phyloP scores from a whole-genome alignment of 2,329 filamentous ascomycete species.

The Hortaea sp. region DNA sequence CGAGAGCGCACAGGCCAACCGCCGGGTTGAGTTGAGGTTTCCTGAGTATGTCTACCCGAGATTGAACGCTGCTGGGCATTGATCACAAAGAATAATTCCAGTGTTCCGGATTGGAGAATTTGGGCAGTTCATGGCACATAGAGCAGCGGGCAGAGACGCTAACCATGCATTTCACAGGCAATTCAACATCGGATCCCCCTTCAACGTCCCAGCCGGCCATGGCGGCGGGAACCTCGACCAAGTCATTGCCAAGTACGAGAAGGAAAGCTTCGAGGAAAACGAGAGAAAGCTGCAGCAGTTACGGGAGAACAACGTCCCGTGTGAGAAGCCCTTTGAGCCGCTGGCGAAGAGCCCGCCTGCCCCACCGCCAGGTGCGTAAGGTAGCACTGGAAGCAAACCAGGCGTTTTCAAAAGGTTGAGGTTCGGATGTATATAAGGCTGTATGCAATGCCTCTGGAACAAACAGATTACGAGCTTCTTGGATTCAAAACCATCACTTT shows the following conservation, averaged over 20 bases:
- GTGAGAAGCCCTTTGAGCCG: conserved; percentile 19
- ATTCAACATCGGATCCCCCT: conserved; percentile 53
- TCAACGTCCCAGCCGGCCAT: conserved; percentile 54
- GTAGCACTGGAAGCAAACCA: background rate
- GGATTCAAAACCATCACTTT: too few relatives aligned
- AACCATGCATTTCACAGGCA: conserved; percentile 36
- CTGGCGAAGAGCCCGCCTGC: conserved; percentile 18
- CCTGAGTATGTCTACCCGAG: conserved; percentile 48
- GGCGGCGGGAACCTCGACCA: conserved; percentile 46
- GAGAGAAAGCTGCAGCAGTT: conserved; percentile 42
- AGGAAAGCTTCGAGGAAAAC: conserved; percentile 46
- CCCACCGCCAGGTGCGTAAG: conserved; percentile 3
- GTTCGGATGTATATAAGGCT: background rate
- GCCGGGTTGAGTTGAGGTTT: conserved; percentile 46
- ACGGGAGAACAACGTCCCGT: conserved; percentile 26
- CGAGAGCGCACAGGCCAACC: conserved; percentile 33
- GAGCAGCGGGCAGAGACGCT: background rate
- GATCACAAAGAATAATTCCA: too few relatives aligned
- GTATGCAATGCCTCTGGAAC: background rate
- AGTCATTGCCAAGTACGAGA: conserved; percentile 54
- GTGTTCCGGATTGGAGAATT: too few relatives aligned
- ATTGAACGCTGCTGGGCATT: background rate
- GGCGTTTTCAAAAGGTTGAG: background rate
- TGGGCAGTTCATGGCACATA: too few relatives aligned
- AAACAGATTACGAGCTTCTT: too few relatives aligned